A percentile compares a stretch with the other conserved stretches of the same genome.
These are phyloP conservation scores for Hypericum androsaemum DNA, from an alignment of 345 rosid species.

Conservation along the genomic window DNA sequence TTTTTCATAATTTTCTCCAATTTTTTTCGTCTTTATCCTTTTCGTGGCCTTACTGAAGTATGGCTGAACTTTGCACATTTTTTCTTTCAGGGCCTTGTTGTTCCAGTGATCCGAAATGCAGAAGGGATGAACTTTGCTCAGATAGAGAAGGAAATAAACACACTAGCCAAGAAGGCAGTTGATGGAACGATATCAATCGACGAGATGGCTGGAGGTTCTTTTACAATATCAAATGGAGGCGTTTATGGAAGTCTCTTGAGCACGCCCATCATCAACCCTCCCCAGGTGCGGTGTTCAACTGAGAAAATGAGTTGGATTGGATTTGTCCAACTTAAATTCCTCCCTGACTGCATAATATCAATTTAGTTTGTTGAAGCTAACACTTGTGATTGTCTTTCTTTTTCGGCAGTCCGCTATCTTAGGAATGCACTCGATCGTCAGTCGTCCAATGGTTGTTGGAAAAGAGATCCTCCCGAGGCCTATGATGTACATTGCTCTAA, in stretches of 20 bases:
- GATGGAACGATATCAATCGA: neutral
- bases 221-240: neutral
- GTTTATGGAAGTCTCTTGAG: neutral
- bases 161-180: neutral
- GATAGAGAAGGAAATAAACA: neutral
- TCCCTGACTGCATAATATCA: too few relatives aligned
- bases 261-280: neutral
- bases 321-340: too few relatives aligned
- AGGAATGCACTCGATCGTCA: neutral
- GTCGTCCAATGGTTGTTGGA: neutral
- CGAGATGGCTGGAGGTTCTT: neutral
- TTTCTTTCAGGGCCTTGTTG: neutral
- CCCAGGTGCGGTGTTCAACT: neutral
- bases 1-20: too few relatives aligned
- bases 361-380: too few relatives aligned
- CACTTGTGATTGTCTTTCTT: too few relatives aligned
- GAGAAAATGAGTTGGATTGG: too few relatives aligned
- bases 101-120: neutral
- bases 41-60: constrained; percentile 19
- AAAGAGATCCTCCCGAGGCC: neutral
- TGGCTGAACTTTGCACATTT: constrained; percentile 67
- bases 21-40: constrained; percentile 4
- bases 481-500: neutral
- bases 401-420: neutral
- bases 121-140: neutral